Evolutionary conservation across 1,284 basidiomycete species (phyloP).

Genomic region (Chiua sp.): DNA sequence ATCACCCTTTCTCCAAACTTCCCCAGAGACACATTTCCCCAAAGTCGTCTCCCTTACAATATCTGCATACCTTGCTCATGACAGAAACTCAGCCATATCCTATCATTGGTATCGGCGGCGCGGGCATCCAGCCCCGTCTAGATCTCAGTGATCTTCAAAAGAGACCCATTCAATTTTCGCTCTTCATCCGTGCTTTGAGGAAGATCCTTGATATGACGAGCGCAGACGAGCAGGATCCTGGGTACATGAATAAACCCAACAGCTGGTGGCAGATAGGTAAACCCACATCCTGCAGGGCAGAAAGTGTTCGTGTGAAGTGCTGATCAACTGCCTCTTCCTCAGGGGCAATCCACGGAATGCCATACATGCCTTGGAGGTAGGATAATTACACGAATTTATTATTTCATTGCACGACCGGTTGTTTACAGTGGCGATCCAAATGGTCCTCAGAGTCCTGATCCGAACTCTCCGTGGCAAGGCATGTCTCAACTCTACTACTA

Average conservation of each 20-base stretch:
- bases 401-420: not conserved
- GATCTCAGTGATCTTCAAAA: conserved; percentile 19
- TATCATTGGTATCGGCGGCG: not conserved
- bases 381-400: not conserved
- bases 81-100: conserved; percentile 8
- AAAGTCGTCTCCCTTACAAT: not conserved
- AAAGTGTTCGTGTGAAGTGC: not conserved
- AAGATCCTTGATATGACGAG: conserved; percentile 12
- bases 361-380: conserved; percentile 5
- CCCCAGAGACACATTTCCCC: not conserved
- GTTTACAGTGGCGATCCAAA: conserved; percentile 20
- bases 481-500: not conserved
- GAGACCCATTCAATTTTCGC: conserved; percentile 18
- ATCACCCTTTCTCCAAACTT: not conserved
- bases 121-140: conserved; percentile 16
- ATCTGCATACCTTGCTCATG: conserved; percentile 7
- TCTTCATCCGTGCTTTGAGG: conserved; percentile 18
- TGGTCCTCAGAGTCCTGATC: conserved; percentile 1
- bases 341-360: conserved; percentile 22
- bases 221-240: not conserved
- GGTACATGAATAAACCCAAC: conserved; percentile 18
- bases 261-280: conserved; percentile 25
- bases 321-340: not conserved
- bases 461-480: conserved; percentile 9
- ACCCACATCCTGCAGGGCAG: not conserved